Conservation (phyloP, 2,329 filamentous ascomycete genomes). For the Dactylellina sp. region DNA sequence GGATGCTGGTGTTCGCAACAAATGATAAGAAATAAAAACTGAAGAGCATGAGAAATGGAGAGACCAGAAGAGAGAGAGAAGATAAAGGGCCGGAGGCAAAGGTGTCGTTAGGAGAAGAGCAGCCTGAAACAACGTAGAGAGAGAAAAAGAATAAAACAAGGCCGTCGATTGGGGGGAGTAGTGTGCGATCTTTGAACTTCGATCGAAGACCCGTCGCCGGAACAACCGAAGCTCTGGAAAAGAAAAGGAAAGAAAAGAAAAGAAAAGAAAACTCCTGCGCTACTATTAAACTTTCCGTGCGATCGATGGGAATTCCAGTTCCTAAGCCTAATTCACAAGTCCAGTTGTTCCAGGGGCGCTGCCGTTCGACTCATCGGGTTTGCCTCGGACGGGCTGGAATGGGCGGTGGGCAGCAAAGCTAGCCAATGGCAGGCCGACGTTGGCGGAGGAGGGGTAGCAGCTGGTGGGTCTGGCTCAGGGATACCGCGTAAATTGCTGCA, state of each 20-base stretch:
- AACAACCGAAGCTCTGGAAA: too few relatives aligned
- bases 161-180: too few relatives aligned
- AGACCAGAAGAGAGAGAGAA: neutral
- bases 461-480: conserved; percentile 2
- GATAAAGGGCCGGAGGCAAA: conserved; percentile 26
- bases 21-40: neutral
- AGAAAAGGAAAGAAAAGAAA: conserved; percentile 10
- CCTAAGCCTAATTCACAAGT: too few relatives aligned
- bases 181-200: neutral
- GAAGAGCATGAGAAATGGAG: conserved; percentile 6
- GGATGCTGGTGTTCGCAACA: neutral
- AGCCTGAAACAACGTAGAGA: too few relatives aligned
- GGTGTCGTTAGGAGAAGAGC: too few relatives aligned
- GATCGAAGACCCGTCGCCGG: neutral
- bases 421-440: conserved; percentile 14
- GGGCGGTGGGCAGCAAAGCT: neutral
- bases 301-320: too few relatives aligned
- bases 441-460: neutral
- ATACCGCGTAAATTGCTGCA: conserved; percentile 46
- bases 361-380: conserved; percentile 31
- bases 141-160: neutral
- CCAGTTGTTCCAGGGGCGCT: conserved; percentile 18
- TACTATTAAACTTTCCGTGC: conserved; percentile 4
- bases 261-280: conserved; percentile 6
- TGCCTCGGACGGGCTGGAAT: conserved; percentile 14